These are phyloP conservation scores for Gynandropsis gynandra DNA, from an alignment of 345 rosid species.

Conservation along the genomic window DNA sequence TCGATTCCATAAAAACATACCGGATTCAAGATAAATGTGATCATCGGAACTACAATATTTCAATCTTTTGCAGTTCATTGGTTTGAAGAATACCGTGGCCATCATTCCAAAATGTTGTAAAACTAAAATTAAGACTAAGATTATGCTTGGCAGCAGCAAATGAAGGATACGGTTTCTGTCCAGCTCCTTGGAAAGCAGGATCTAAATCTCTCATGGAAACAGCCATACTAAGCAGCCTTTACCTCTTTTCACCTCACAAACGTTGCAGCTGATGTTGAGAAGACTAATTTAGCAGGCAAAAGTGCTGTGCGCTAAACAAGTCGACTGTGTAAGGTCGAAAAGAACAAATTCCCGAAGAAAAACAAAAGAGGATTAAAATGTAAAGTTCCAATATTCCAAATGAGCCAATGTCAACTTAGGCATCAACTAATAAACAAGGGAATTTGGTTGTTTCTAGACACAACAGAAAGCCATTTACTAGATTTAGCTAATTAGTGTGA, in stretches of 20 bases:
- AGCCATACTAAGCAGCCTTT: constrained; percentile 45
- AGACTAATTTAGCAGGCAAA: constrained; percentile 28
- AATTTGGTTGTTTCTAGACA: neutral
- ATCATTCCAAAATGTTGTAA: too few relatives aligned
- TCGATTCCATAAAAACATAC: neutral
- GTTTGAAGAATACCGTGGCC: too few relatives aligned
- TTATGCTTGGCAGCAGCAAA: neutral
- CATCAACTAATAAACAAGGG: too few relatives aligned
- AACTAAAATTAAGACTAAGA: neutral
- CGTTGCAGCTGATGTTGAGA: constrained; percentile 20
- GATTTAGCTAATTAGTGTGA: neutral
- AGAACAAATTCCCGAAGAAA: neutral
- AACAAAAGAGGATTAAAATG: neutral
- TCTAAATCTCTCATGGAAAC: constrained; percentile 99
- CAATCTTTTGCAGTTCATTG: too few relatives aligned
- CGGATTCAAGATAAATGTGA: too few relatives aligned
- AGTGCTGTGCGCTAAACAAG: too few relatives aligned
- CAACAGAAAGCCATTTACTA: neutral
- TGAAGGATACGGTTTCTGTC: constrained; percentile 95
- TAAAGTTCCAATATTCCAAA: neutral
- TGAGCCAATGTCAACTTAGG: too few relatives aligned
- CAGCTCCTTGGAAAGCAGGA: constrained; percentile 96
- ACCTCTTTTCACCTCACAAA: constrained; percentile 30
- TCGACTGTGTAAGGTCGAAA: constrained; percentile 7
- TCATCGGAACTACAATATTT: too few relatives aligned